These are phyloP conservation scores for slime mould (Dictyostelium discoideum) DNA, from an alignment of 78 protist species.

Conservation along the genomic window dicty_2.7 NC_007091.3:1635001-1635500, in stretches of 20 bases:
- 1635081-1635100: background rate
- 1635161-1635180: background rate
- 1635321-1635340: constrained; percentile 14
- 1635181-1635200: background rate
- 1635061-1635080: constrained; percentile 15
- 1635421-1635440: constrained; percentile 45
- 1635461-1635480: background rate
- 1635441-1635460: constrained; percentile 13
- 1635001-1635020: background rate
- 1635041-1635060: constrained; percentile 15
- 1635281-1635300: background rate
- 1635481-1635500: background rate
- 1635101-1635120: background rate
- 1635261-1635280: constrained; percentile 15
- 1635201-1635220: background rate
- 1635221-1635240: background rate
- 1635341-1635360: constrained; percentile 14
- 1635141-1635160: constrained; percentile 47
- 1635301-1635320: constrained; percentile 23
- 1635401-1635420: background rate
- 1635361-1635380: background rate
- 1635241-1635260: background rate
- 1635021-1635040: constrained; percentile 2
- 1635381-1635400: background rate
- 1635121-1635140: background rate